phyloP scores from a whole-genome alignment of 805 yeast genomes.

The Kuraishia floccosa region DNA sequence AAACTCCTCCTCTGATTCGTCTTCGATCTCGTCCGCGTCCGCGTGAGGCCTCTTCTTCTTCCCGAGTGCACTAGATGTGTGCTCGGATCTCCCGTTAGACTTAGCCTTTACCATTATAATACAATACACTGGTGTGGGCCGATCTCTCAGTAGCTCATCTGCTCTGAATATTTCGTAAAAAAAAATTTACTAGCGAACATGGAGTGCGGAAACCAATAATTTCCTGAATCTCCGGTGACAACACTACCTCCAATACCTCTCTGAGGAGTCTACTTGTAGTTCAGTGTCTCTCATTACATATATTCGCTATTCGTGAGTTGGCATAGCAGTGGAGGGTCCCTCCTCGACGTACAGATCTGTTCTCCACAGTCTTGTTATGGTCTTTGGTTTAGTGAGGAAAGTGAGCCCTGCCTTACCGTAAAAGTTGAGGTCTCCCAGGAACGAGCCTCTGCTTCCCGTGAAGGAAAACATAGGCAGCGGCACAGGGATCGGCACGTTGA shows the following conservation, averaged over 20 bases:
- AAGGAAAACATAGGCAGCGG: conserved; percentile 76
- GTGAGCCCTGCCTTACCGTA: conserved; percentile 69
- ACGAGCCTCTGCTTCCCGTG: conserved; percentile 67
- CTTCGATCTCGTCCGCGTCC: conserved; percentile 10
- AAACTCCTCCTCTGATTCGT: conserved; percentile 11
- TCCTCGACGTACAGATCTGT: conserved; percentile 34
- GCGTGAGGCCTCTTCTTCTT: too few relatives aligned
- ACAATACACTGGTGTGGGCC: too few relatives aligned
- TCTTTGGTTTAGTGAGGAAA: conserved; percentile 65
- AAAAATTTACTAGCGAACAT: neutral
- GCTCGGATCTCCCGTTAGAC: neutral
- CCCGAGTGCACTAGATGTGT: conserved; percentile 3
- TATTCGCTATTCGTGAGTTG: conserved; percentile 34
- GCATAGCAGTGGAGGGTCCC: conserved; percentile 55
- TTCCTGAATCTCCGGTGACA: too few relatives aligned
- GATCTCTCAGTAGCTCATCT: neutral
- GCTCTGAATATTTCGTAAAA: neutral
- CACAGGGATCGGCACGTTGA: conserved; percentile 72
- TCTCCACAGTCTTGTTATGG: conserved; percentile 62
- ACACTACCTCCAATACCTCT: too few relatives aligned
- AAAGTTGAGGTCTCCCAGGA: conserved; percentile 71
- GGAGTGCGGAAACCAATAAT: too few relatives aligned
- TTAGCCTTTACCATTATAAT: neutral
- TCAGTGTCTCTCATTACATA: neutral
- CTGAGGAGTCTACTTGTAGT: too few relatives aligned